Base-by-base conservation (phyloP, 2,329 filamentous ascomycete genomes). In the Microthyrium microscopicum region DNA sequence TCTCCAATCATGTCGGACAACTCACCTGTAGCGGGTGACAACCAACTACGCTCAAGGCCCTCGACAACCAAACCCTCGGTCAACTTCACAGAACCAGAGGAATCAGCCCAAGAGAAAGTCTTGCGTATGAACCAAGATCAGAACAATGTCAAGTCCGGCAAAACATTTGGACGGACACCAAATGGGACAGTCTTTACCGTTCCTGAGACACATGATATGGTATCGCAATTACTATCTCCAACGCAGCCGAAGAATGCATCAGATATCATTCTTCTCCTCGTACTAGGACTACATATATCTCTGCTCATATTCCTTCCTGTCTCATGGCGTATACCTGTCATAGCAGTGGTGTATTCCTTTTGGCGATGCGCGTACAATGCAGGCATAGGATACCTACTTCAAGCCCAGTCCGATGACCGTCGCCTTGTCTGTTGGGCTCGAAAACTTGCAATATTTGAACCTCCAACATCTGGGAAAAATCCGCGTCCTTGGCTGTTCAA, bases 181-280 rank as follows among this genome's bases (percentile, higher is more conserved):
- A 34, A 24, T 20, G 39, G 34, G 15, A 39, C 36, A 95, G 89
- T 93, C 47, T 98, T 98, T 53, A 78, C 83, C 38, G 89, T 98
- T 35, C 89, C 89, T 30, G 77, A 83, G 41, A 98, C 89, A 36
- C 84, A 94, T 64, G 89, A 98, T 60, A 95, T 98, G 89, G 87
- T 98, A 46, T 92, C 87, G 33, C 89, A 95, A 60, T 70, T 98
- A 35, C 73, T 98, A 46, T 89, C 91, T 47, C 89, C 89, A 33
- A 80, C 79, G 44, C 79, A 95, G 52, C 84, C 89, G 34, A 98
- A 98, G 65, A 95, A 95, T 53, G 54, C 91, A 25, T 89, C 84
- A 40, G 89, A 98, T 56, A 58, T 73, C 37, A 51, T 78, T 38
- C 84, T 98, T 42, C 66, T 98, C 37, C 66, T 66, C 29, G 77